A percentile compares a stretch with the other conserved stretches of the same genome.
These are phyloP conservation scores for Alternaria consortialis DNA, from an alignment of 2,329 filamentous ascomycete species.

Conservation along the genomic window DNA sequence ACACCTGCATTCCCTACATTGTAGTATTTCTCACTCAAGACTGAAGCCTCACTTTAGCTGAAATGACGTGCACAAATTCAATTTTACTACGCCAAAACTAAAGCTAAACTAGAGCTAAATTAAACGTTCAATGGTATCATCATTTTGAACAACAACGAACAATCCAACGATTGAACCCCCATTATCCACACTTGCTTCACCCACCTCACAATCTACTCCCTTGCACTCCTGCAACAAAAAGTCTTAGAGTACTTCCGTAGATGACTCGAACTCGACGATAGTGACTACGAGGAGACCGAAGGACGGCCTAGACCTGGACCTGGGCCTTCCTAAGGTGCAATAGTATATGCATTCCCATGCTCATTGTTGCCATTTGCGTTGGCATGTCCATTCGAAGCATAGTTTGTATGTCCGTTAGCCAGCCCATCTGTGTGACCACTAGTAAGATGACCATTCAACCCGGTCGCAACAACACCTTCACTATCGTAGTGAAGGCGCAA, in stretches of 20 bases:
- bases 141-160: not conserved
- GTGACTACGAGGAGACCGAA: not conserved
- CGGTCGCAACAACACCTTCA: constrained; percentile 20
- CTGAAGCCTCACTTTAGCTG: not conserved
- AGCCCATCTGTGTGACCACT: constrained; percentile 6
- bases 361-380: constrained; percentile 22
- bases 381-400: constrained; percentile 19
- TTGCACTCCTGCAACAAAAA: not conserved
- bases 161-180: not conserved
- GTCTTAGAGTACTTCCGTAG: not conserved
- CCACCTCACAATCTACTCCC: not conserved
- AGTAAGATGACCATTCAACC: constrained; percentile 1
- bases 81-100: not conserved
- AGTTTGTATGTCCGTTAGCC: constrained; percentile 11
- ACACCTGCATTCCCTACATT: too few species aligned
- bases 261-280: not conserved
- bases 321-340: constrained; percentile 20
- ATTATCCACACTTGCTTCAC: not conserved
- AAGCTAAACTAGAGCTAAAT: not conserved
- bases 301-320: too few species aligned
- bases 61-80: too few species aligned
- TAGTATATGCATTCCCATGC: constrained; percentile 26
- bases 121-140: constrained; percentile 1
- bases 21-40: not conserved
- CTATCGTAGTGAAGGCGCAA: constrained; percentile 36